Evolutionary conservation across 2,329 filamentous ascomycete species (phyloP), one percentile per base, ranked within the genome.

Genomic region (Alternaria ventricosa): DNA sequence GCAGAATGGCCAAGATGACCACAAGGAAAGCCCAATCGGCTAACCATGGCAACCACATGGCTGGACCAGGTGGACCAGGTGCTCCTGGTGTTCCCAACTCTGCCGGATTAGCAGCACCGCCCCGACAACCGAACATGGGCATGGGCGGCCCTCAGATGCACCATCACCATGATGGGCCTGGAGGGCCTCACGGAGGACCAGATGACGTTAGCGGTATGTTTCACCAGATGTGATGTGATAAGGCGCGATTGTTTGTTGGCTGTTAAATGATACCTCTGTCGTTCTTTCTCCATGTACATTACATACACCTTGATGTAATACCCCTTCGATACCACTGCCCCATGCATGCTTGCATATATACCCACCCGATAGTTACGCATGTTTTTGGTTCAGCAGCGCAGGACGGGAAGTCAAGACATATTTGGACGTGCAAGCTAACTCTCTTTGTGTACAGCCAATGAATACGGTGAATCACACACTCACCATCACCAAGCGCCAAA

Each of bases 141-240:
- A 89, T 94, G 88, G 88, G 89, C 72, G 84, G 84, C 58, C 82
- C 85, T 60, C 87, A 88, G 78, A 83, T 89, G 76, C 85, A 87
- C 71, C 92, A 96, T 82, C 94, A 94, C 81, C 89, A 93, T 78
- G 86, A 87, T 67, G 89, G 92, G 76, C 85, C 87, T 63, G 90
- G 92, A 79, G 90, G 88, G 78, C 87, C 88, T 68, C 78, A 77
- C 79, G 87, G 88, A 81, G 89, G 88, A 82, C 87, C 86, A 80
- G 92, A 94, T 78, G 93, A 89, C 81, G 87, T 96, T 88, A 94
- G 94, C 90, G 94, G 94, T 97, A 97, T 96, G 94, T 97, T 94
- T 87, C 91, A 93, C 87, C 92, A 94, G 86, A 93, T 96, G 90
- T 96, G 83, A 80, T 84, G 82, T 81, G 75, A 74, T 74, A 71